Evolutionary conservation across 192 early-diverging fungal species (phyloP), one percentile per base, ranked within the genome.

Genomic region (Chytriomyces hyalinus): DNA sequence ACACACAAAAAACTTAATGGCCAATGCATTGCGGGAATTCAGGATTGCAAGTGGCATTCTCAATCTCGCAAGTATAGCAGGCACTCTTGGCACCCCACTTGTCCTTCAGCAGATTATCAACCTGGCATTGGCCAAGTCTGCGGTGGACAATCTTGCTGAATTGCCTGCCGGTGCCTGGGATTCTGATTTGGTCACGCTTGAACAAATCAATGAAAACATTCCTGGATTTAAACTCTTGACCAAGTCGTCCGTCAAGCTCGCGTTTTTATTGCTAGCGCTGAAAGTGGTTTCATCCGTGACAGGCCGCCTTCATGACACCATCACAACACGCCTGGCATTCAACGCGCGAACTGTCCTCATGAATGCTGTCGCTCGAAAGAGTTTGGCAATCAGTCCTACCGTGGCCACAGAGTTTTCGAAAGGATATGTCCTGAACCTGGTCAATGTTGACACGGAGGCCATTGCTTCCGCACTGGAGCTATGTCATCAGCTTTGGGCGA

Each of bases 401-500:
- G 22, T 48, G 2, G 77, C 47, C 26, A 20, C 28, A 3, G 53
- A 62, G 48, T 78, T 78, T 44, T 63, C 47, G 11, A 36, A 50
- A n/a, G 77, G 77, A 6, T 65, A 78, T 43, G 70, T 78, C 28
- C 46, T 78, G 46, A 78, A 78, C 64, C 28, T 78, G 7, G 61
- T 78, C 43, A 78, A 78, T 45, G 77, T 73, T 6, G 77, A 78
- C 62, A 15, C 77, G 13, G 77, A 78, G 48, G 22, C 61, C 5
- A 49, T 78, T 6, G 10, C 59, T 15, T 8, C 61, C 64, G 50
- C 51, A 8, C 3, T 59, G 44, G 60, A 69, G 3, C 50, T 22
- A 44, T 48, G 13, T 2, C 65, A 61, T 36, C 43, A 51, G 50
- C 47, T 61, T 60, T 69, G 65, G 61, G 59, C 43, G n/a, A 28